Evolutionary conservation across 1,284 basidiomycete species (phyloP).

Genomic region (Austroboletus novae-zelandiae): DNA sequence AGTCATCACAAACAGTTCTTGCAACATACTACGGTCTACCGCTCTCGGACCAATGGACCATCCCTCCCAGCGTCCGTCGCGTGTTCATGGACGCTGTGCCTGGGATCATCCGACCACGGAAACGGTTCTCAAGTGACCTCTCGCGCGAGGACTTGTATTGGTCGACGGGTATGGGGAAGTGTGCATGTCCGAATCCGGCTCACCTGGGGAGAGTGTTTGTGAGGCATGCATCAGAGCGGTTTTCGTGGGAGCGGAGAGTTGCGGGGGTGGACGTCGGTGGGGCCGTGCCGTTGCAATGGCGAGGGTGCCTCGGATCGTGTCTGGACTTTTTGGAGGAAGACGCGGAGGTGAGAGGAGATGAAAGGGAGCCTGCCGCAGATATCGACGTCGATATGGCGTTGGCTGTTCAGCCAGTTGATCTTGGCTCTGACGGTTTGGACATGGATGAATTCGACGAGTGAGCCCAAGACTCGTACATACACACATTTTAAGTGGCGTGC

Average conservation of each 20-base stretch:
- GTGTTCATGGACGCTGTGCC: slow-evolving; percentile 40
- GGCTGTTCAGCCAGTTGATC: slow-evolving; percentile 34
- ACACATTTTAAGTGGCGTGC: no score
- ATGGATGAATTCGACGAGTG: slow-evolving; percentile 30
- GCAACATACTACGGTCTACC: slow-evolving; percentile 35
- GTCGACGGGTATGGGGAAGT: slow-evolving; percentile 9
- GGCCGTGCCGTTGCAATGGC: slow-evolving; percentile 63
- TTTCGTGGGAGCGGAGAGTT: slow-evolving; percentile 60
- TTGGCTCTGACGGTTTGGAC: slow-evolving; percentile 19
- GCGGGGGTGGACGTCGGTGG: slow-evolving; percentile 53
- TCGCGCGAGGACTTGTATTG: slow-evolving; percentile 1
- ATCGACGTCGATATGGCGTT: slow-evolving; percentile 19
- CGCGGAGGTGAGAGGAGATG: neutral
- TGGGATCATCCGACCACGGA: slow-evolving; percentile 24
- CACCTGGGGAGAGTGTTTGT: slow-evolving; percentile 53
- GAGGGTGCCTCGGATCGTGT: slow-evolving; percentile 63
- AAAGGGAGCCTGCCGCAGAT: neutral
- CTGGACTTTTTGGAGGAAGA: slow-evolving; percentile 51
- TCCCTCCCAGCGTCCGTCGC: slow-evolving; percentile 25
- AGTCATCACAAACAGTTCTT: slow-evolving; percentile 30
- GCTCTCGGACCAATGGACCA: slow-evolving; percentile 31
- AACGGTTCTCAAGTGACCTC: slow-evolving; percentile 10
- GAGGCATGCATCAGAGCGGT: slow-evolving; percentile 56
- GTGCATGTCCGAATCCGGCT: slow-evolving; percentile 52
- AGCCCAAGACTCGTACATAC: no score